Conservation (phyloP, 371 early-diverging fungal species). For the Enterospora canceri region DNA sequence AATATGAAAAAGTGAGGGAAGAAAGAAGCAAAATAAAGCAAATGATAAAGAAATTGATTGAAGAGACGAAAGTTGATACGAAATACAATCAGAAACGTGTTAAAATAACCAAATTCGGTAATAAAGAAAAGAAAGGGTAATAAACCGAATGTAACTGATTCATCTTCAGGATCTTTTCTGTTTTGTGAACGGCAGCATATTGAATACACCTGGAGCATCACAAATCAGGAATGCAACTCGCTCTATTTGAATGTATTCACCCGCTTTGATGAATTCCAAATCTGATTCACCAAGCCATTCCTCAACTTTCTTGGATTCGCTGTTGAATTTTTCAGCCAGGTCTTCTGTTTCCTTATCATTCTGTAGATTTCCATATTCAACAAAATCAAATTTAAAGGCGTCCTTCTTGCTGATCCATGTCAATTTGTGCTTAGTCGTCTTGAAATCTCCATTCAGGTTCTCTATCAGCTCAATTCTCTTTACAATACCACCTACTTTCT, state of each 20-base stretch:
- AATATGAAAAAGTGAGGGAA: too few relatives aligned
- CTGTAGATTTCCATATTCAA: conserved; percentile 65
- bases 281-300: conserved; percentile 58
- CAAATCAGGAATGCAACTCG: conserved; percentile 73
- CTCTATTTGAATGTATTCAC: conserved; percentile 88
- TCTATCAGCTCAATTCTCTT: conserved; percentile 60
- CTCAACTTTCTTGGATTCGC: conserved; percentile 64
- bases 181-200: conserved; percentile 56
- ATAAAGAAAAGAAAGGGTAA: too few relatives aligned
- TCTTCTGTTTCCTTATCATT: conserved; percentile 83
- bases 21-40: too few relatives aligned
- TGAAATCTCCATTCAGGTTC: conserved; percentile 83
- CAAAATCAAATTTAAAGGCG: conserved; percentile 57
- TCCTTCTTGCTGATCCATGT: conserved; percentile 70
- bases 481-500: conserved; percentile 59
- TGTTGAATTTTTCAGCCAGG: conserved; percentile 69
- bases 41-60: too few relatives aligned
- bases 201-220: conserved; percentile 40
- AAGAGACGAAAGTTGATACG: too few relatives aligned
- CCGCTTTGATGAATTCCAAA: conserved; percentile 53
- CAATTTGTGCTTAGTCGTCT: conserved; percentile 92
- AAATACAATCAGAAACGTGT: too few relatives aligned
- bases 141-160: too few relatives aligned
- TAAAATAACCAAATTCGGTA: too few relatives aligned
- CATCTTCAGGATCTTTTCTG: too few relatives aligned